Base-by-base conservation (phyloP, 345 rosid genomes). In the Clausena lansium region DNA sequence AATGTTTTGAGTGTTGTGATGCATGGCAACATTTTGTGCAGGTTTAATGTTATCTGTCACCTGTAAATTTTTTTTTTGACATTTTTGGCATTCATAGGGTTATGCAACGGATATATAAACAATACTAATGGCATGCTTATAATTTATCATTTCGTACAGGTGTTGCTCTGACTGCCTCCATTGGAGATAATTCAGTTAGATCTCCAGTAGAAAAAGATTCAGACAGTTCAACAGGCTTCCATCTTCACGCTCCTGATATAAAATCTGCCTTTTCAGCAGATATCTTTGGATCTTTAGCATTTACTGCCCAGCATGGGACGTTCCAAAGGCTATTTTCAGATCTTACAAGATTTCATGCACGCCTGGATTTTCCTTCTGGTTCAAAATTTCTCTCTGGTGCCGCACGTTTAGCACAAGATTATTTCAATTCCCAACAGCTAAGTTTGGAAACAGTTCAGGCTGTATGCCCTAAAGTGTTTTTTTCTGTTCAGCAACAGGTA, bases 401-500 rank as follows among this genome's bases (percentile, higher is more conserved):
- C 59, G 77, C 85, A 36, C 87, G 59, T 57, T 81, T 92, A 55
- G 90, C 93, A 33, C 92, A 87, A 82, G 94, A 91, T 69, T 78
- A 89, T 79, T 65, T 90, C 54, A 83, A 88, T 81, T 91, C 97
- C 35, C 89, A 71, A 59, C 90, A 78, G 83, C 98, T 94, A 67
- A 83, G 74, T 47, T 24, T 83, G 74, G 92, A 85, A 75, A 82
- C 91, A 22, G 67, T 92, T 76, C 88, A 84, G 78, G 87, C 87
- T 39, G 81, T 92, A 73, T 87, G 93, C 84, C 99, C 98, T 38
- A 83, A 78, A 39, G 86, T 86, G 71, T 80, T 82, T 35, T 38
- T 96, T 81, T 96, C 98, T 75, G 77, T 96, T 77, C 99, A 92
- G 82, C 99, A 96, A 79, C 99, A 94, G 97, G 98, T 94, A 86